These are phyloP conservation scores for Vanderwaltozyma verrucispora DNA, from an alignment of 805 yeast species.

Conservation along the genomic window DNA sequence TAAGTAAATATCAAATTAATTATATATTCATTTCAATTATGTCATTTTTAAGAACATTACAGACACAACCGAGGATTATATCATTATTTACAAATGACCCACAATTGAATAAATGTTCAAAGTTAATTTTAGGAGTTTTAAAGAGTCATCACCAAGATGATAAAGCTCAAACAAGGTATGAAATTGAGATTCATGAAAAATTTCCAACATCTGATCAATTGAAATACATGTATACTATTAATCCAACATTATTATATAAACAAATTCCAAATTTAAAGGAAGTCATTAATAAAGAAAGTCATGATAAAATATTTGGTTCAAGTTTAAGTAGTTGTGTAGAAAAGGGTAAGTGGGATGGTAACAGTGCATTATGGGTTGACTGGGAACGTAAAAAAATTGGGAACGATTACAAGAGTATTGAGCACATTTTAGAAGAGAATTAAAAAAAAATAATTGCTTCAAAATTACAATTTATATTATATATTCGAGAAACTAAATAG, in stretches of 20 bases:
- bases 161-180: conserved; percentile 9
- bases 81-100: conserved; percentile 32
- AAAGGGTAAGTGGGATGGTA: conserved; percentile 17
- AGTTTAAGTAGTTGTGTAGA: conserved; percentile 13
- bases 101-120: conserved; percentile 16
- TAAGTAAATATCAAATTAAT: too few relatives aligned
- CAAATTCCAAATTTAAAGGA: conserved; percentile 14
- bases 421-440: conserved; percentile 4
- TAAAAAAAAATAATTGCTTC: not conserved
- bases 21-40: not conserved
- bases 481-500: not conserved
- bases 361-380: conserved; percentile 25
- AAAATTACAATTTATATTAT: not conserved
- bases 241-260: conserved; percentile 5
- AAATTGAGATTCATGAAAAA: conserved; percentile 15
- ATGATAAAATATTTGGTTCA: conserved; percentile 15
- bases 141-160: conserved; percentile 1
- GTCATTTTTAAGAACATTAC: conserved; percentile 38
- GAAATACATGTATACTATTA: conserved; percentile 17
- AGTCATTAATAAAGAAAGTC: conserved; percentile 8
- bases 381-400: conserved; percentile 28
- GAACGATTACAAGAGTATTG: conserved; percentile 11
- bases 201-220: conserved; percentile 26
- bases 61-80: conserved; percentile 35
- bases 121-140: conserved; percentile 8